phyloP scores from a whole-genome alignment of 768 basidiomycete species.

The Trichaptum fuscoviolaceum region DNA sequence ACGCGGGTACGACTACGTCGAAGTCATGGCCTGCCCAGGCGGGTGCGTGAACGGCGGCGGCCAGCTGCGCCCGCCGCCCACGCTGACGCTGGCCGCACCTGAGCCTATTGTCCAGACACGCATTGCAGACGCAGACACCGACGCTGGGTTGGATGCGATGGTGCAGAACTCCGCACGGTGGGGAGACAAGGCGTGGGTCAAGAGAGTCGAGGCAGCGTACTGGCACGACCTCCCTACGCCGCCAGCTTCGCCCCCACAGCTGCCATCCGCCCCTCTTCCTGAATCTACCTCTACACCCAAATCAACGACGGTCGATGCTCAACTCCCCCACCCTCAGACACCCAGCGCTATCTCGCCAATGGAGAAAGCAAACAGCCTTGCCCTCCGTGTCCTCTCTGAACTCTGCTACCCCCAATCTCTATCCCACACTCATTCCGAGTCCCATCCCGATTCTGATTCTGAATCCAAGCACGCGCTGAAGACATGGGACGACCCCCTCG shows the following conservation, averaged over 20 bases:
- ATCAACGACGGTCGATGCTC: background rate
- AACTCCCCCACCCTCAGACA: no score
- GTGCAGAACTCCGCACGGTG: slow-evolving; percentile 45
- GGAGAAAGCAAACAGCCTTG: slow-evolving; percentile 31
- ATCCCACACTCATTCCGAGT: background rate
- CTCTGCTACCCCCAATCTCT: slow-evolving; percentile 26
- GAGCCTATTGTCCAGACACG: slow-evolving; percentile 19
- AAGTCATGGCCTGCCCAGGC: slow-evolving; percentile 98
- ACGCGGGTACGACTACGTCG: slow-evolving; percentile 79
- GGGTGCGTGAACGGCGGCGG: slow-evolving; percentile 98
- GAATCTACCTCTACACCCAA: background rate
- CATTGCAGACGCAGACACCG: background rate
- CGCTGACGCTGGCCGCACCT: slow-evolving; percentile 16
- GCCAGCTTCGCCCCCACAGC: slow-evolving; percentile 34
- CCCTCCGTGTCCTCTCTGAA: slow-evolving; percentile 35
- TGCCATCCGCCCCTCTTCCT: background rate
- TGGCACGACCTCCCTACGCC: slow-evolving; percentile 56
- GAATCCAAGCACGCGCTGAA: slow-evolving; percentile 19
- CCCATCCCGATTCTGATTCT: slow-evolving; percentile 14
- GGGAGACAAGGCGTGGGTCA: slow-evolving; percentile 82
- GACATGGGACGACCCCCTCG: slow-evolving; percentile 33
- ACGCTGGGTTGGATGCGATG: slow-evolving; percentile 16
- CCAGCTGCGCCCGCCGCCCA: slow-evolving; percentile 49
- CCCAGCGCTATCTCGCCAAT: background rate
- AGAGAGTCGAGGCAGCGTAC: slow-evolving; percentile 75